Evolutionary conservation across 169 alveolate genomes (phyloP).

Genomic region (Cryptosporidium viatorum): DNA sequence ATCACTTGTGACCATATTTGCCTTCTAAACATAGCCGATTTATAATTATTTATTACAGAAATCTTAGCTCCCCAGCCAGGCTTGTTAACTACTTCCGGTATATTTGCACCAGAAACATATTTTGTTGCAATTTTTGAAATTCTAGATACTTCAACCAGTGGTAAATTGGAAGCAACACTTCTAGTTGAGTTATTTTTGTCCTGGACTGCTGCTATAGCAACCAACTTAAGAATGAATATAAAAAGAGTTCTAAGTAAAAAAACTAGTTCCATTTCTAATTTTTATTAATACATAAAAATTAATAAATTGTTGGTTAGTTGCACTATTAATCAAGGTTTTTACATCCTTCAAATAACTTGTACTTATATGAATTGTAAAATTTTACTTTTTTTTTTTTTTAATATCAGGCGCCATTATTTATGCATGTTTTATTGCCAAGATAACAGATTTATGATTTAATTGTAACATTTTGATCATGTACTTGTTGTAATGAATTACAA

Average conservation of each 20-base stretch:
- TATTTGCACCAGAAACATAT: conserved; percentile 69
- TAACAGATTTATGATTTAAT: background rate
- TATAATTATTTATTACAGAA: conserved; percentile 26
- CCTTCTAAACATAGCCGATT: conserved; percentile 50
- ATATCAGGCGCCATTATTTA: conserved; percentile 59
- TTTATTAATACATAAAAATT: background rate
- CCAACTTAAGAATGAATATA: background rate
- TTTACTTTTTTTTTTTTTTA: background rate
- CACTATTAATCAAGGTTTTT: background rate
- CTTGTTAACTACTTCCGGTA: conserved; percentile 46
- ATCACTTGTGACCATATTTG: conserved; percentile 28
- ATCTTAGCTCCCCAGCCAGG: conserved; percentile 49
- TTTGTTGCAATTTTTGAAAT: conserved; percentile 53
- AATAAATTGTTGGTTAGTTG: background rate
- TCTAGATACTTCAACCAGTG: conserved; percentile 36
- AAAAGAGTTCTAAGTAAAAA: background rate
- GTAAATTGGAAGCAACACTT: background rate
- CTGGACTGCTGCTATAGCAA: background rate
- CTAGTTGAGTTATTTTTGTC: conserved; percentile 8
- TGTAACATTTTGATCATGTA: background rate
- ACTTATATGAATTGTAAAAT: background rate
- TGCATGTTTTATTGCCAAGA: conserved; percentile 45
- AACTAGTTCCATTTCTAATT: background rate
- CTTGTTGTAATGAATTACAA: background rate
- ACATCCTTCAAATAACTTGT: background rate